These are phyloP conservation scores for Cerioporus squamosus DNA, from an alignment of 1,284 basidiomycete species.

Conservation along the genomic window DNA sequence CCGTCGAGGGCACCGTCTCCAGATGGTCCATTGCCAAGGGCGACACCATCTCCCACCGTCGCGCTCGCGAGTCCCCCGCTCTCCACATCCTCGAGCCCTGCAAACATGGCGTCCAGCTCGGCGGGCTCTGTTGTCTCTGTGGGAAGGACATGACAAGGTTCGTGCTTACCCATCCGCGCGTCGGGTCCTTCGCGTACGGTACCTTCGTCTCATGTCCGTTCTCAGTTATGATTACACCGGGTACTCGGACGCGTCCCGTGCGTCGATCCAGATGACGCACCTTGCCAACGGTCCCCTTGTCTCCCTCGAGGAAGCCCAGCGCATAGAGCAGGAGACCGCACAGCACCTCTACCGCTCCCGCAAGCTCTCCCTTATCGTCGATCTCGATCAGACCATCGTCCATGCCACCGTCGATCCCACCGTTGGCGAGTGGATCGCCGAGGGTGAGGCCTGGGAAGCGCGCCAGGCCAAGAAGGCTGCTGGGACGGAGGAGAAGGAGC, in stretches of 20 bases:
- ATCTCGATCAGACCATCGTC: slow-evolving; percentile 98
- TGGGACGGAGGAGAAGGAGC: slow-evolving; percentile 23
- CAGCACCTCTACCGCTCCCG: slow-evolving; percentile 75
- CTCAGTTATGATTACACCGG: slow-evolving; percentile 85
- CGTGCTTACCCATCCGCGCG: slow-evolving; percentile 34
- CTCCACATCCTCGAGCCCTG: slow-evolving; percentile 83
- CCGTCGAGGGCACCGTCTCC: slow-evolving; percentile 75
- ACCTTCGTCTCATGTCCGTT: neutral
- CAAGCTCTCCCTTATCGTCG: slow-evolving; percentile 94
- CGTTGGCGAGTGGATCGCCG: slow-evolving; percentile 94
- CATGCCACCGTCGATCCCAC: slow-evolving; percentile 99
- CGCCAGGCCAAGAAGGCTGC: slow-evolving; percentile 48
- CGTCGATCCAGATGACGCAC: slow-evolving; percentile 87
- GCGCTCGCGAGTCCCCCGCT: slow-evolving; percentile 60
- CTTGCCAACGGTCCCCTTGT: slow-evolving; percentile 80
- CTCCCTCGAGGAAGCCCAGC: slow-evolving; percentile 85
- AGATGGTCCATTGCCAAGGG: slow-evolving; percentile 67
- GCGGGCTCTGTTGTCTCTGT: slow-evolving; percentile 91
- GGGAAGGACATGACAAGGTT: slow-evolving; percentile 94
- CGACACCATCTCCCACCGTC: slow-evolving; percentile 60
- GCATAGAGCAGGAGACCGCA: slow-evolving; percentile 85
- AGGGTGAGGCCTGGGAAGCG: slow-evolving; percentile 78
- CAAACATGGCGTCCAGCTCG: slow-evolving; percentile 91
- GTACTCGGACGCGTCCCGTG: slow-evolving; percentile 79
- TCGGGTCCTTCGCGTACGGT: neutral